A percentile compares a stretch with the other conserved stretches of the same genome.
phyloP scores from a whole-genome alignment of 148 eudicot genomes.

The Rhododendron mucronatum region DNA sequence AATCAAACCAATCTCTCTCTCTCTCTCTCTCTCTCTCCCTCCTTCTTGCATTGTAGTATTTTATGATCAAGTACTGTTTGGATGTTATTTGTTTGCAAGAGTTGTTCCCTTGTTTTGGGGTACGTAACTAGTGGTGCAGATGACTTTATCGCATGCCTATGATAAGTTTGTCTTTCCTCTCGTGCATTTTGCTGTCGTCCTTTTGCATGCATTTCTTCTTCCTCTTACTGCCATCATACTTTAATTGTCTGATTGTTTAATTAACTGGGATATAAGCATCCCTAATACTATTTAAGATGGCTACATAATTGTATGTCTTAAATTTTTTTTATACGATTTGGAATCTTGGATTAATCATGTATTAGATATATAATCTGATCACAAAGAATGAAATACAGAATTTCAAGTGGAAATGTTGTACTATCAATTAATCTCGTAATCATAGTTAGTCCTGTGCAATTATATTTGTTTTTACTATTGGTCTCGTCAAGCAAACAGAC shows the following conservation, averaged over 20 bases:
- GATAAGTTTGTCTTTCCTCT: not conserved
- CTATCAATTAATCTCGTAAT: too few species aligned
- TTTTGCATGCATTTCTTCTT: not conserved
- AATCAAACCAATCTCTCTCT: not conserved
- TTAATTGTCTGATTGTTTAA: not conserved
- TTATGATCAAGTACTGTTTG: not conserved
- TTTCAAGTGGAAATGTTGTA: too few species aligned
- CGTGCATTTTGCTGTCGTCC: not conserved
- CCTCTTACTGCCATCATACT: not conserved
- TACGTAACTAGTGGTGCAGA: not conserved
- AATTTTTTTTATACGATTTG: too few species aligned
- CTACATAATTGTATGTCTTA: too few species aligned
- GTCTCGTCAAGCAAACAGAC: too few species aligned
- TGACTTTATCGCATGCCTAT: not conserved
- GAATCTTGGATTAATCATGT: not conserved
- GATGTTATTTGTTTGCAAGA: not conserved
- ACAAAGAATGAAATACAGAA: too few species aligned
- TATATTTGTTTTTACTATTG: too few species aligned
- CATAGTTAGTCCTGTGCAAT: not conserved
- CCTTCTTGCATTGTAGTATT: not conserved
- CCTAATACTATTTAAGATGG: too few species aligned
- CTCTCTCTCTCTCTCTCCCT: not conserved
- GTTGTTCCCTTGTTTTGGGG: slow-evolving; percentile 4
- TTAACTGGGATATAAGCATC: too few species aligned
- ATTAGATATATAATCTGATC: not conserved